These are phyloP conservation scores for Aspergillus transmontanensis DNA, from an alignment of 2,329 filamentous ascomycete genomes.

Conservation along the genomic window DNA sequence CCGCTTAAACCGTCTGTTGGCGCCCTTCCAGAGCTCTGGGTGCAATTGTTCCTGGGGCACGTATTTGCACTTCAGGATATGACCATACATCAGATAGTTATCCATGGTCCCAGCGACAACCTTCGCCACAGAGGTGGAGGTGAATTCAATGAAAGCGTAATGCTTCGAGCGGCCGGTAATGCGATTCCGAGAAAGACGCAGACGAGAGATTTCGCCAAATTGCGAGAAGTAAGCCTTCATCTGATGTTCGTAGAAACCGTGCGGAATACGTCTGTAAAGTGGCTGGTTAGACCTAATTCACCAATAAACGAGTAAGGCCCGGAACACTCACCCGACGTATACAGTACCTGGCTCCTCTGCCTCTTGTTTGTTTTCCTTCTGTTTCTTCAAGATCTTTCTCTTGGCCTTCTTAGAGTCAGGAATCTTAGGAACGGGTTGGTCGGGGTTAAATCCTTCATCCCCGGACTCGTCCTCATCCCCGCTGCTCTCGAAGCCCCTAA, in stretches of 20 bases:
- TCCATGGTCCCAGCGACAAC: slow-evolving; percentile 96
- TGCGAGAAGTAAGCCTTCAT: slow-evolving; percentile 93
- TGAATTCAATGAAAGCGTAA: slow-evolving; percentile 92
- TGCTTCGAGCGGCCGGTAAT: slow-evolving; percentile 90
- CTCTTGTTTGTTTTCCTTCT: slow-evolving; percentile 47
- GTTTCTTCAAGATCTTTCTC: slow-evolving; percentile 55
- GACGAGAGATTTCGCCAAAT: slow-evolving; percentile 77
- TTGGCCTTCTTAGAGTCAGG: slow-evolving; percentile 50
- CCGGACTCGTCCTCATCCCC: slow-evolving; percentile 54
- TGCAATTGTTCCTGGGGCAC: slow-evolving; percentile 78
- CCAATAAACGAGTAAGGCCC: slow-evolving; percentile 6
- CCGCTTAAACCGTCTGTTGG: slow-evolving; percentile 85
- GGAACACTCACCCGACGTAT: slow-evolving; percentile 70
- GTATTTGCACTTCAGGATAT: slow-evolving; percentile 84
- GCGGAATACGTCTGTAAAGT: slow-evolving; percentile 69
- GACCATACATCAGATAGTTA: slow-evolving; percentile 93
- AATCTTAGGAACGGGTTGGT: slow-evolving; percentile 46
- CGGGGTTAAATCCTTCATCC: slow-evolving; percentile 50
- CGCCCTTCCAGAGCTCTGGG: slow-evolving; percentile 82
- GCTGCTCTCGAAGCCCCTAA: slow-evolving; percentile 59
- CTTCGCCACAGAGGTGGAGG: slow-evolving; percentile 73
- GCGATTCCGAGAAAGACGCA: slow-evolving; percentile 88
- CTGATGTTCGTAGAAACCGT: slow-evolving; percentile 96
- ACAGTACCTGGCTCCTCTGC: slow-evolving; percentile 69
- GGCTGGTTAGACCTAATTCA: slow-evolving; percentile 18